phyloP scores from a whole-genome alignment of 805 yeast genomes.

The Ogataea salicorniae region DNA sequence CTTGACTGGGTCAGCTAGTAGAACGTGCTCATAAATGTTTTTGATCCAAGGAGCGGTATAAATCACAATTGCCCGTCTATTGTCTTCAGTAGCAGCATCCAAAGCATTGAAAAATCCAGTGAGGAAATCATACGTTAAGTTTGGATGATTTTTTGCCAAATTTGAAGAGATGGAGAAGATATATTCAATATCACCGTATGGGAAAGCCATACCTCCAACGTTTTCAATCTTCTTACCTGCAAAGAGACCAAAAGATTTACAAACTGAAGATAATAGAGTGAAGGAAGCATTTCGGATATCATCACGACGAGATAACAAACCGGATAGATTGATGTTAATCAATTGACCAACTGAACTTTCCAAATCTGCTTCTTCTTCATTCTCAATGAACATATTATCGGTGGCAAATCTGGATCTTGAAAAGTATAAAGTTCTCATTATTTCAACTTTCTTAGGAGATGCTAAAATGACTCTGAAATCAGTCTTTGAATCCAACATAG shows the following conservation, averaged over 20 bases:
- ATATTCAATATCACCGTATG: constrained; percentile 60
- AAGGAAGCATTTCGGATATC: constrained; percentile 62
- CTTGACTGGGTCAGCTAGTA: constrained; percentile 43
- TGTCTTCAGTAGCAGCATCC: constrained; percentile 33
- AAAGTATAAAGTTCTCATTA: constrained; percentile 65
- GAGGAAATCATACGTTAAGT: constrained; percentile 53
- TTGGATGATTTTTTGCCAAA: constrained; percentile 54
- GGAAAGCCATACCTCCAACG: constrained; percentile 60
- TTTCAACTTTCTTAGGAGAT: constrained; percentile 52
- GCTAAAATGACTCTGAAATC: constrained; percentile 37
- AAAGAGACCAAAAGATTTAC: constrained; percentile 53
- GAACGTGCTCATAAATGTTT: constrained; percentile 57
- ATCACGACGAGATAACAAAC: constrained; percentile 54
- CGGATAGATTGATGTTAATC: constrained; percentile 60
- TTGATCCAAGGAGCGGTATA: constrained; percentile 72
- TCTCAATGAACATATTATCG: constrained; percentile 21
- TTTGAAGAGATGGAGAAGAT: constrained; percentile 50
- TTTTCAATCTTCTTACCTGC: constrained; percentile 52
- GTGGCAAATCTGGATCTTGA: constrained; percentile 46
- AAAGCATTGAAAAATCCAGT: constrained; percentile 47
- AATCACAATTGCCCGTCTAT: constrained; percentile 37
- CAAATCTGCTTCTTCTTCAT: constrained; percentile 34
- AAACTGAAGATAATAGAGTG: constrained; percentile 54
- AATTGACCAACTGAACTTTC: constrained; percentile 46
- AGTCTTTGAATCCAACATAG: constrained; percentile 33